These are phyloP conservation scores for Plasmodium cynomolgi DNA, from an alignment of 169 alveolate species.

Conservation along the genomic window DNA sequence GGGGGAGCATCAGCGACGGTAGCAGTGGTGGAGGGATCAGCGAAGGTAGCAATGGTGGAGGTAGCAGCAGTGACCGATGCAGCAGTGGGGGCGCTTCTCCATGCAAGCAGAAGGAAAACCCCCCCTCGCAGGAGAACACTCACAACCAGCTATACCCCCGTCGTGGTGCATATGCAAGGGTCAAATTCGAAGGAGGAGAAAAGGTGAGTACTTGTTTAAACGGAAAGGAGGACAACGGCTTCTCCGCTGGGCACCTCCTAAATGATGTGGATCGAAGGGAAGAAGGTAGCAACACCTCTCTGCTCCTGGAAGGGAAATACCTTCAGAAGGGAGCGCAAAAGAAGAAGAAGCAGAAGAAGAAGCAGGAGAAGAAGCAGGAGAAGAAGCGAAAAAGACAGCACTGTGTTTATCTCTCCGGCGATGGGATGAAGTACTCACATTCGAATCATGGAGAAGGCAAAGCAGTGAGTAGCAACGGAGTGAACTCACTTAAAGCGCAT, in stretches of 20 bases:
- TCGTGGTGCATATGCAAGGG: not conserved
- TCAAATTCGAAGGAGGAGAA: not conserved
- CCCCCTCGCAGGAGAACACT: not conserved
- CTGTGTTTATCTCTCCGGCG: not conserved
- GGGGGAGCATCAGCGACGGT: not conserved
- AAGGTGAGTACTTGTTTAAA: not conserved
- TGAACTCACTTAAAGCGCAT: not conserved
- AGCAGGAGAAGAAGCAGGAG: not conserved
- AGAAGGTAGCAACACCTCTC: no score
- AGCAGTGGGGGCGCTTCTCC: not conserved
- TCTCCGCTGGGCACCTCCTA: not conserved
- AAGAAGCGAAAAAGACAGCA: not conserved
- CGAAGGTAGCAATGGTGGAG: not conserved
- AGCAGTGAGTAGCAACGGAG: not conserved
- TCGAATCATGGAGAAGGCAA: not conserved
- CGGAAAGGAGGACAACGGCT: not conserved
- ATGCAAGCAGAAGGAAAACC: not conserved
- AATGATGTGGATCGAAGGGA: not conserved
- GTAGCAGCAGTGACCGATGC: not conserved
- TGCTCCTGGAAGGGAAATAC: not conserved
- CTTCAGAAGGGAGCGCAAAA: not conserved
- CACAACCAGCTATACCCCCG: not conserved
- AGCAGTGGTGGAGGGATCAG: not conserved
- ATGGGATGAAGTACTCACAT: not conserved
- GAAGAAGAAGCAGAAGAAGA: not conserved